These are phyloP conservation scores for Coemansia sp. DNA, from an alignment of 192 early-diverging fungal species.

Conservation along the genomic window DNA sequence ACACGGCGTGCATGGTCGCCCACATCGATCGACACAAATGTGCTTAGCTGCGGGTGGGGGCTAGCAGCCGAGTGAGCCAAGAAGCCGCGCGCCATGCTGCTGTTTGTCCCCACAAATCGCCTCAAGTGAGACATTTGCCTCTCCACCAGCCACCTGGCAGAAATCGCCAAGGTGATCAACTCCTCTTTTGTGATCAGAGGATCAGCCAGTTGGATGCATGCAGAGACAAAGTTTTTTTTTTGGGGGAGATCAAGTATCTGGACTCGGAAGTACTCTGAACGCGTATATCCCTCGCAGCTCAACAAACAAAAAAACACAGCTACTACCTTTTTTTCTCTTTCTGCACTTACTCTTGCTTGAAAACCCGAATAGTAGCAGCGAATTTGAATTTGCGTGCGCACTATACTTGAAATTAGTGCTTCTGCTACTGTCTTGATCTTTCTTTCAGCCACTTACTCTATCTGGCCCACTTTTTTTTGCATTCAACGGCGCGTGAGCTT, in stretches of 20 bases:
- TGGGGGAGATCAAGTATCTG: neutral
- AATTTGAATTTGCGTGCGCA: neutral
- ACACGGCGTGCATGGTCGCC: neutral
- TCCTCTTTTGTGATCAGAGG: neutral
- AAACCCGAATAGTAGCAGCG: neutral
- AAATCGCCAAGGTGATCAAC: neutral
- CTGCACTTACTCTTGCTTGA: neutral
- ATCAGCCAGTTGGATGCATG: neutral
- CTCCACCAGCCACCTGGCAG: neutral
- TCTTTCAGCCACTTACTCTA: neutral
- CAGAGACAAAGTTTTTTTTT: neutral
- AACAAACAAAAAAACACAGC: neutral
- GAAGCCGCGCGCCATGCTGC: neutral
- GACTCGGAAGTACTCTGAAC: neutral
- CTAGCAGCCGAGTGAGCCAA: neutral
- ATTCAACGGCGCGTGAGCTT: slow-evolving; percentile 1
- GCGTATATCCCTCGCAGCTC: neutral
- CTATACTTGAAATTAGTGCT: neutral
- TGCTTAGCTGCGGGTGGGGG: neutral
- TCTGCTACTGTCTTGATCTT: neutral
- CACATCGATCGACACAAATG: neutral
- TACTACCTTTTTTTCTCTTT: slow-evolving; percentile 5
- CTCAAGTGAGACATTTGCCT: neutral
- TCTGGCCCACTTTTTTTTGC: slow-evolving; percentile 6
- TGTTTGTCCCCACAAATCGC: neutral